Evolutionary conservation across 73 alveolate genomes (phyloP).

Genomic region (Stentor coeruleus): DNA sequence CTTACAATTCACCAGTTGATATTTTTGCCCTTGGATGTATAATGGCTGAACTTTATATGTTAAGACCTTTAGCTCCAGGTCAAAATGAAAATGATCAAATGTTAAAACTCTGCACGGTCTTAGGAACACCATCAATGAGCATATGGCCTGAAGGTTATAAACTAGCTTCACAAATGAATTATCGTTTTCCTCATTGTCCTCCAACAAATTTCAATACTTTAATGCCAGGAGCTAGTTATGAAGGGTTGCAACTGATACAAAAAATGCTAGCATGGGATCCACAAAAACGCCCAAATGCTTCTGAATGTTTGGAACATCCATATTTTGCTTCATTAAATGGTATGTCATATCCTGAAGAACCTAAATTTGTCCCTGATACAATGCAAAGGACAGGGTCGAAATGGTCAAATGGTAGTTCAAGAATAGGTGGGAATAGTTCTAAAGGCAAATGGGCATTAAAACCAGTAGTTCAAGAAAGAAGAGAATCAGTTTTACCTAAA

Average conservation of each 20-base stretch:
- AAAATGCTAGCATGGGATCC: conserved; percentile 86
- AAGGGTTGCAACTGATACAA: neutral
- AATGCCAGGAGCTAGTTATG: conserved; percentile 46
- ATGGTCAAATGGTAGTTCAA: conserved; percentile 21
- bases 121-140: conserved; percentile 92
- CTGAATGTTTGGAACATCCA: conserved; percentile 78
- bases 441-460: conserved; percentile 1
- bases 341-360: neutral
- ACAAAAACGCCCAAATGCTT: conserved; percentile 88
- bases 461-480: neutral
- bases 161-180: conserved; percentile 42
- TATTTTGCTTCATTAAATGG: conserved; percentile 47
- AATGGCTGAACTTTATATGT: conserved; percentile 95
- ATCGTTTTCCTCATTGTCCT: conserved; percentile 73
- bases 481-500: conserved; percentile 1
- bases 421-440: conserved; percentile 14
- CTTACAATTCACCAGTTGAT: conserved; percentile 99
- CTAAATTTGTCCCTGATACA: neutral
- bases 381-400: conserved; percentile 1
- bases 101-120: conserved; percentile 89
- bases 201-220: conserved; percentile 55
- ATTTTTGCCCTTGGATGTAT: conserved; percentile 97
- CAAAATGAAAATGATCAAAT: conserved; percentile 94
- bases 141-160: conserved; percentile 62
- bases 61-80: conserved; percentile 97